Evolutionary conservation across 2,329 filamentous ascomycete genomes (phyloP), one percentile per base, ranked within the genome.

Genomic region (Thelonectria olida): DNA sequence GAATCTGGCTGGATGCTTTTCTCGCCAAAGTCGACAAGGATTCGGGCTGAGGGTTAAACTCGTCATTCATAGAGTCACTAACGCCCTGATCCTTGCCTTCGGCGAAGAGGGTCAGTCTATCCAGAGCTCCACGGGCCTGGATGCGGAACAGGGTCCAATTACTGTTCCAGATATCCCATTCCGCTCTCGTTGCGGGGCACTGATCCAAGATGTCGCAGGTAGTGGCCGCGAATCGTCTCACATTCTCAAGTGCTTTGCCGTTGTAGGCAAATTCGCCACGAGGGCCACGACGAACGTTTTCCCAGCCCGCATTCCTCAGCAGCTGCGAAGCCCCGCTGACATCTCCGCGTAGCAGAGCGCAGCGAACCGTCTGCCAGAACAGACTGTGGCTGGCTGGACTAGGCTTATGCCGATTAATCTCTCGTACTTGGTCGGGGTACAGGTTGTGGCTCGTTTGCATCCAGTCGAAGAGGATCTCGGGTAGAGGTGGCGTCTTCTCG

Each of bases 81-180:
- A 62, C 68, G 51, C 66, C 81, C 74, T 73, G 84, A 74, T 89
- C 86, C 57, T 86, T 85, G 39, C 91, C 92, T 78, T 97, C 93
- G 3, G 93, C 92, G 71, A 96, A 93, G 12, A 88, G 85, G 47
- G 90, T 88, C 19, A 98, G 83, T 54, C 91, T 86, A 53, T 89
- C 85, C 54, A 92, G 80, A 3, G 90, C 88, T 28, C 88, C 86
- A 42, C 87, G 84, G 15, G 93, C 88, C 54, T 91, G 88, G 65
- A 92, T 88, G 53, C 95, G 88, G 79, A 96, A 98, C 38, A 96
- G 78, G 15, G 85, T 88, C 95, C 95, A 98, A 61, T 95, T 91
- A 65, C 87, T 86, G 60, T 89, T 90, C 73, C 88, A 90, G 48
- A 96, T 87, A 69, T 97, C 90, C 95, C 95, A 98, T 73, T 95